Conservation (phyloP, 331 rosid species). For the Stylosanthes scabra region DNA sequence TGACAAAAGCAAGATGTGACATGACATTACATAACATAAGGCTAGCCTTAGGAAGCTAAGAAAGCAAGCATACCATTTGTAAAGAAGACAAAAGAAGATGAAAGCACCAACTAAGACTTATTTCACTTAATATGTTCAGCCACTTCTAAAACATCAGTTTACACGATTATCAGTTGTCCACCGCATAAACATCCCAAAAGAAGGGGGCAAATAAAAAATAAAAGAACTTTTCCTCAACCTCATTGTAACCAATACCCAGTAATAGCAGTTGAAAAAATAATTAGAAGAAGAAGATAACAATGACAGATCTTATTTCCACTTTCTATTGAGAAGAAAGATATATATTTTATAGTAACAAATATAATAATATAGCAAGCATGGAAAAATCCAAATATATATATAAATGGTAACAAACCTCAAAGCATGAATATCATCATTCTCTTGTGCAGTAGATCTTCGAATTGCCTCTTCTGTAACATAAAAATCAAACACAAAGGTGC, state of each 20-base stretch:
- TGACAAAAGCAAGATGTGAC: constrained; percentile 24
- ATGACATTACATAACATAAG: constrained; percentile 34
- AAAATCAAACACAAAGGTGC: constrained; percentile 30
- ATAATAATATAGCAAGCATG: neutral
- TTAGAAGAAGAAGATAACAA: neutral
- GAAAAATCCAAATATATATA: neutral
- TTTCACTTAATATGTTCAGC: neutral
- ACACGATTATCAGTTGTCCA: neutral
- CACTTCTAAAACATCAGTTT: neutral
- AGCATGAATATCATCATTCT: constrained; percentile 51
- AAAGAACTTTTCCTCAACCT: neutral
- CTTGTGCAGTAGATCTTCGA: constrained; percentile 75
- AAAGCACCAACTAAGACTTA: neutral
- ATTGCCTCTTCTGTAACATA: constrained; percentile 78
- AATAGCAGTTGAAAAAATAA: neutral
- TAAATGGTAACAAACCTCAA: constrained; percentile 62
- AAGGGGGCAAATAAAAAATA: neutral
- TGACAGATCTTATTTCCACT: constrained; percentile 1
- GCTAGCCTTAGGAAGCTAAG: constrained; percentile 21
- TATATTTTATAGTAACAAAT: neutral
- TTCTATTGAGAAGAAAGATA: neutral
- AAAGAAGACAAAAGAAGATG: constrained; percentile 3
- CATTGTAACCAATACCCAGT: constrained; percentile 12
- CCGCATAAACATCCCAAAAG: neutral
- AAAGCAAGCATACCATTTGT: neutral